Conservation (phyloP, 139 green algal species). For the Astrephomene gubernaculifera region DNA sequence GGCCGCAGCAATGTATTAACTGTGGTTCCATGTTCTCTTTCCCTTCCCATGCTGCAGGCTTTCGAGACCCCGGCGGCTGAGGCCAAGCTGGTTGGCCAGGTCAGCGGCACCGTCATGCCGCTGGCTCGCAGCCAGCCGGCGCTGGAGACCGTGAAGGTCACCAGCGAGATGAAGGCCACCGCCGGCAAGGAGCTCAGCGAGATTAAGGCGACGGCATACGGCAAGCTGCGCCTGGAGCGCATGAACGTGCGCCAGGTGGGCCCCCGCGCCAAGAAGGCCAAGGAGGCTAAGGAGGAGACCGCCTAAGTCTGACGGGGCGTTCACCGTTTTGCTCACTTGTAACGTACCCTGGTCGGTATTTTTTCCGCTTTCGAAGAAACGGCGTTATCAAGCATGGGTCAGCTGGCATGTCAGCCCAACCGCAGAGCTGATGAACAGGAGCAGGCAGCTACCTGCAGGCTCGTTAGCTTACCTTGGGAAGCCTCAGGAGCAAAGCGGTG, state of each 20-base stretch:
- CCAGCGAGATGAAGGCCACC: constrained; percentile 90
- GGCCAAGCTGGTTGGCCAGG: constrained; percentile 74
- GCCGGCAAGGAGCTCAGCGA: constrained; percentile 14
- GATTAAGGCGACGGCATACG: constrained; percentile 76
- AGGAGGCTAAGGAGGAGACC: constrained; percentile 54
- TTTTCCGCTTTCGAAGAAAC: too few relatives aligned
- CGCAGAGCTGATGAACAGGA: too few relatives aligned
- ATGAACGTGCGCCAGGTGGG: constrained; percentile 90
- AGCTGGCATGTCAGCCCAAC: too few relatives aligned
- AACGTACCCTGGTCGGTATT: too few relatives aligned
- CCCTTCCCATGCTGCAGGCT: constrained; percentile 58
- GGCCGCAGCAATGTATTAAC: too few relatives aligned
- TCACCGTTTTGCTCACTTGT: too few relatives aligned
- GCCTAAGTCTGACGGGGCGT: too few relatives aligned
- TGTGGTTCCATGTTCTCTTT: too few relatives aligned
- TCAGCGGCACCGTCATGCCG: constrained; percentile 74
- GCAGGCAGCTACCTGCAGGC: too few relatives aligned
- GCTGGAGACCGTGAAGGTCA: constrained; percentile 89
- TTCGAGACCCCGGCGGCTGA: constrained; percentile 88
- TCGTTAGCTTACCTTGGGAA: too few relatives aligned
- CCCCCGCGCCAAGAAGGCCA: constrained; percentile 85
- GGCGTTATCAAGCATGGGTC: too few relatives aligned
- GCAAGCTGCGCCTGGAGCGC: constrained; percentile 93
- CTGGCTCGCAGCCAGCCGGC: constrained; percentile 59
- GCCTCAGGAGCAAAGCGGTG: too few relatives aligned